Evolutionary conservation across 2,329 filamentous ascomycete genomes (phyloP), one percentile per base, ranked within the genome.

Genomic region (Beauveria varroae): DNA sequence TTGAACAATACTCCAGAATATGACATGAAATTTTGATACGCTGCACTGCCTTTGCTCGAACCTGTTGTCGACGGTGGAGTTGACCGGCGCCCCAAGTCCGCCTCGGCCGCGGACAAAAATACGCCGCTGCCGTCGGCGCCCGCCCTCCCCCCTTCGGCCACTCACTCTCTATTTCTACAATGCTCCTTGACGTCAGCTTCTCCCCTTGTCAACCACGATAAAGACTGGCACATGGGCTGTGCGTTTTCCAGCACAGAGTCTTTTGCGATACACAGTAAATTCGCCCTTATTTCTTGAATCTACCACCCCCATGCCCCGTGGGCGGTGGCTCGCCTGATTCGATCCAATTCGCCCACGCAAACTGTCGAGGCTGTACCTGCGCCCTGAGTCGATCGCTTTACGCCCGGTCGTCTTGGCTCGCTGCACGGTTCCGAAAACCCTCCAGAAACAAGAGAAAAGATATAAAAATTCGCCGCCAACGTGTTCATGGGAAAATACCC

Each of bases 91-190:
- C 18, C 46, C 24, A 58, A 51, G 34, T 51, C 56, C 46, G 37
- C 46, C 12, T 18, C 43, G 20, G 28, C 30, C 43, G 30, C 44
- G 28, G 26, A 16, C 14, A n/a, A 41, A 37, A 58, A 58, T 26
- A 50, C 55, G 55, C 55, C 44, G 55, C 55, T 40, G 43, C 43
- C n/a, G 52, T 44, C 52, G 40, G 22, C 52, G 52, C 40, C 40
- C 34, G 9, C 34, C 44, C 34, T 22, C 43, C 55, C 44, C 43
- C 44, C 44, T 34, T 52, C 57, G 47, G 37, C 24, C 40, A 28
- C 5, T 14, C 34, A 37, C 46, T 26, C 46, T 60, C 49, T 46
- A n/a, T 22, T 46, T 43, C 49, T 37, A 10, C 49, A 41, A 52
- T 22, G 26, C 49, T 34, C 26, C 37, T 60, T 44, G 49, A 60